Evolutionary conservation across 306 rosid species (phyloP), one percentile per base, ranked within the genome.

Genomic region (Cucumis melo): DNA sequence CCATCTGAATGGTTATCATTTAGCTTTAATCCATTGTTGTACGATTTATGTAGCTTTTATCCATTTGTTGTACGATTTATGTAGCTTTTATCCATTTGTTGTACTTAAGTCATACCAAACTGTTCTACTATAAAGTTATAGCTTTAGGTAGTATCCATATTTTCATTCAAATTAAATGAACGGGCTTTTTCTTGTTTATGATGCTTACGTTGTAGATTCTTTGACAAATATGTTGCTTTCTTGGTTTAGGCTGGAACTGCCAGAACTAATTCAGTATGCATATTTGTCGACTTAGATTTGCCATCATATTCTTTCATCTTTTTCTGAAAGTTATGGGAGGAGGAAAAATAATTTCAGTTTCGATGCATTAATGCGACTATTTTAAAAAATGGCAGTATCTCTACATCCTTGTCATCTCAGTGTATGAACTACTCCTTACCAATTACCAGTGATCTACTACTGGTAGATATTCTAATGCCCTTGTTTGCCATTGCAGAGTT

Each of bases 401-500:
- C 32, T 29, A 24, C 56, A 14, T 44, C 29, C 57, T 70, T 70
- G 38, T 70, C 38, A 70, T 70, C 38, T 70, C 75, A 23, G 48
- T 27, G 29, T 32, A 24, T 0, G 27, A 44, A 71, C 53, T 20
- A 63, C 73, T 21, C 5, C 2, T 27, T 27, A 27, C 1, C 29
- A 27, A 34, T 23, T 62, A 54, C 53, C 51, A 23, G 19, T 34
- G 58, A 81, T 32, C 67, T 44, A 61, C 78, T 58, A 6, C 12
- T 50, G 61, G 51, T 83, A 72, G 34, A 75, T 56, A 38, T 58
- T 54, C 38, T 75, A 21, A 39, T 19, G 34, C 54, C 27, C 77
- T 73, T 27, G 48, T 55, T 55, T 54, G 13, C 23, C 39, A 11
- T 83, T 78, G 77, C 93, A 94, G 94, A 81, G 97, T 94, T 78